Evolutionary conservation across 2,329 filamentous ascomycete genomes (phyloP), one percentile per base, ranked within the genome.

Genomic region (Talaromyces marneffei): DNA sequence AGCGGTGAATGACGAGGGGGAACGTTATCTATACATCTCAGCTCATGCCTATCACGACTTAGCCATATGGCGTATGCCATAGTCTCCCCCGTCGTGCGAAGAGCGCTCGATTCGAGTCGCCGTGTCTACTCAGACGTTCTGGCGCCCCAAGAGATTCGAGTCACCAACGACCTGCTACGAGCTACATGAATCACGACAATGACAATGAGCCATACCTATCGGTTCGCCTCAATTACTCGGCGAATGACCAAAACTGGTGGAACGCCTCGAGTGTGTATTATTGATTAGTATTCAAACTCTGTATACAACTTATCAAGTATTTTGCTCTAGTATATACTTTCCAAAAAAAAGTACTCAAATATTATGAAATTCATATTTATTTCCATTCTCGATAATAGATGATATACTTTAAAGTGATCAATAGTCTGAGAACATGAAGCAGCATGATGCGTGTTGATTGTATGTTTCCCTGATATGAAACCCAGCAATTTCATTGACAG

Each of bases 381-480:
- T 33, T 18, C 16, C 2, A 46, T 31, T 31, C 8, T n/a, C n/a
- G n/a, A n/a, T n/a, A n/a, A n/a, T n/a, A n/a, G n/a, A n/a, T n/a
- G n/a, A n/a, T n/a, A n/a, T n/a, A n/a, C n/a, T n/a, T n/a, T n/a
- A n/a, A n/a, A n/a, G n/a, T n/a, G n/a, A n/a, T n/a, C n/a, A n/a
- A n/a, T n/a, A n/a, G n/a, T n/a, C n/a, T n/a, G n/a, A n/a, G n/a
- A n/a, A n/a, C n/a, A n/a, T n/a, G 23, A 46, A 25, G 42, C 12
- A 18, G 10, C 20, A 44, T 46, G 18, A 6, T 9, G 18, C 2
- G 31, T 33, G 29, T 23, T 53, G 31, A 10, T 10, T 3, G 18
- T 42, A 63, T 63, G 61, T 63, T 72, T 74, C 77, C 77, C 77
- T 79, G 77, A 78, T 77, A 79, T 79, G 77, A 79, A 79, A 79